Percentiles rank a stretch among this genome's conserved stretches.
Conservation (phyloP, 2,329 filamentous ascomycete genomes). For the Beauveria australis region DNA sequence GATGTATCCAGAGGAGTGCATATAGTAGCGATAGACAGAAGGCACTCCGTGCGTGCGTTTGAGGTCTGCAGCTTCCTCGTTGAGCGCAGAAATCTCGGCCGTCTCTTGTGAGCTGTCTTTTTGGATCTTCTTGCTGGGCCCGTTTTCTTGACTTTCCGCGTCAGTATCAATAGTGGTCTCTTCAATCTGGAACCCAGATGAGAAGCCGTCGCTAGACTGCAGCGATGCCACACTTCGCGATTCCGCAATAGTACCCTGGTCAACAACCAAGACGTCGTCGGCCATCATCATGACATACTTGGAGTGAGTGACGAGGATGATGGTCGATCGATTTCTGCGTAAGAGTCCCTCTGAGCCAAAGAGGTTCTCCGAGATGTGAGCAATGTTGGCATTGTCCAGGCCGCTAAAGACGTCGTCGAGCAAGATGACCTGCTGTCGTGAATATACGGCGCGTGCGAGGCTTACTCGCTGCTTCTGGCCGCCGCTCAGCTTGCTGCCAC, state of each 20-base stretch:
- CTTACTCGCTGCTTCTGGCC: conserved; percentile 20
- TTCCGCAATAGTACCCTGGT: not conserved
- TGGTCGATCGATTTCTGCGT: conserved; percentile 14
- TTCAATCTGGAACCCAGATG: not conserved
- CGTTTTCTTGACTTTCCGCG: not conserved
- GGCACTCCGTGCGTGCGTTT: conserved; percentile 12
- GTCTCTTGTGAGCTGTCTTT: not conserved
- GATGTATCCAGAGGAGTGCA: conserved; percentile 12
- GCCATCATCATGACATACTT: conserved; percentile 7
- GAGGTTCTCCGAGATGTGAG: conserved; percentile 26
- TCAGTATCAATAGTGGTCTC: not conserved
- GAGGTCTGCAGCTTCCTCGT: conserved; percentile 10
- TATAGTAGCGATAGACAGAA: conserved; percentile 16
- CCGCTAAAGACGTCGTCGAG: conserved; percentile 28
- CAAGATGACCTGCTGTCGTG: conserved; percentile 17
- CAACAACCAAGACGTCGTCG: not conserved
- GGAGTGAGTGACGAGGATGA: conserved; percentile 22
- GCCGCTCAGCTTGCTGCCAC: conserved; percentile 15
- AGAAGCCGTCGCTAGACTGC: not conserved
- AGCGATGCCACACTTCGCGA: not conserved
- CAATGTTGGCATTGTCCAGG: conserved; percentile 28
- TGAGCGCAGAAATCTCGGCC: conserved; percentile 9
- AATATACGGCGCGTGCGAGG: conserved; percentile 20
- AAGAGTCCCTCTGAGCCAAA: conserved; percentile 25
- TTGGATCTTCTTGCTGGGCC: no score